Evolutionary conservation across 768 basidiomycete genomes (phyloP), one percentile per base, ranked within the genome.

Genomic region (Podaxis rugospora): DNA sequence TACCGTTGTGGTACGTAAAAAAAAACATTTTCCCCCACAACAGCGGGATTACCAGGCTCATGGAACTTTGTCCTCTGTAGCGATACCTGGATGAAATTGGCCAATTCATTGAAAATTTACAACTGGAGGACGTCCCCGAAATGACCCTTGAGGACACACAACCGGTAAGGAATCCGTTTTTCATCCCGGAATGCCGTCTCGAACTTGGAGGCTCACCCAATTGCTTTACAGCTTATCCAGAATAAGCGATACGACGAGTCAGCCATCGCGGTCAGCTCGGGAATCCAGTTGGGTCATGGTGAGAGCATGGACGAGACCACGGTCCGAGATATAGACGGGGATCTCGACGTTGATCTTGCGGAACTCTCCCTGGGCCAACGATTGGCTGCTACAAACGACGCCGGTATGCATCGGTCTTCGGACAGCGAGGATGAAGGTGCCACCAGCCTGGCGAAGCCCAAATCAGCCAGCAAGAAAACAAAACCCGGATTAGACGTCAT

Each of bases 341-440:
- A 84, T 37, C 80, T 94, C 9, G 90, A 93, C 64, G 86, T 88
- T 9, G 86, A 96, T 70, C 79, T 95, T 53, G 94, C 94, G 1
- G 95, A 98, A 72, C 82, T 95, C 13, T 93, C 91, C 42, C 83
- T 98, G 3, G 96, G 95, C 4, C 92, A 98, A 74, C 84, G 95
- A 13, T 78, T 98, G 55, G 88, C 90, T 1, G 90, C 89, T 16
- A 73, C 92, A 18, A 81, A 84, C 32, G 86, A 87, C 47, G 74
- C 72, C 21, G 81, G 75, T n/a, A 71, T 73, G 18, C 73, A 71
- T 40, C 73, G 62, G 39, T 71, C 72, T 1, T 83, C 83, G 42
- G 81, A 81, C 51, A 85, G 82, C 59, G 76, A 79, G 14, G 77
- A 77, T 14, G 77, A 79, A 23, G 72, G 67, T 55, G 65, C 63